Percentiles rank a stretch among this genome's conserved stretches.
phyloP scores from a whole-genome alignment of 148 eudicot genomes.

The Vaccinium darrowii region DNA sequence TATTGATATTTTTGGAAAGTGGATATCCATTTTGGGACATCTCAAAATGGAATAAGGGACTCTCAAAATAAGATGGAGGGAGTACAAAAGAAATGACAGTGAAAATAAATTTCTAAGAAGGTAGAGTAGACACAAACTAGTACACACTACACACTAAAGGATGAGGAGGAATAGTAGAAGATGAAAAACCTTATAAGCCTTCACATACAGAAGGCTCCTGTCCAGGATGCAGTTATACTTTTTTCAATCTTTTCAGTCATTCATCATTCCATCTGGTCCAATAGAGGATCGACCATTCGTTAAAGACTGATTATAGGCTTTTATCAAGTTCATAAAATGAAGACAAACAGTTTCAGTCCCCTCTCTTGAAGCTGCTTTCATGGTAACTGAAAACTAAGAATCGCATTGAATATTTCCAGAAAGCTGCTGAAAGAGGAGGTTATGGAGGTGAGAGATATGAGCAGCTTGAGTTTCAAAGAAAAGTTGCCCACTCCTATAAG shows the following conservation, averaged over 20 bases:
- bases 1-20: too few species aligned
- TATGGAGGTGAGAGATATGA: slow-evolving; percentile 96
- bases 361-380: background rate
- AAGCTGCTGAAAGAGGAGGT: slow-evolving; percentile 99
- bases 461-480: slow-evolving; percentile 83
- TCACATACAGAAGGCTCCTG: background rate
- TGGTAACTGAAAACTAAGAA: slow-evolving; percentile 11
- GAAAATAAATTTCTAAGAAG: background rate
- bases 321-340: background rate
- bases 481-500: slow-evolving; percentile 65
- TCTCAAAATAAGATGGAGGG: too few species aligned
- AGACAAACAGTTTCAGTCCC: background rate
- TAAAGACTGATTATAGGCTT: background rate
- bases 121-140: background rate
- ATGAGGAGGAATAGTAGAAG: background rate
- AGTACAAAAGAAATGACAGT: background rate
- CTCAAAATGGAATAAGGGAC: too few species aligned
- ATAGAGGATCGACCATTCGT: background rate
- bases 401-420: slow-evolving; percentile 34
- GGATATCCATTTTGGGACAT: too few species aligned
- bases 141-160: too few species aligned
- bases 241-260: background rate
- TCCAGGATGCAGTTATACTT: background rate
- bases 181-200: background rate
- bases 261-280: background rate